Evolutionary conservation across 148 eudicot species (phyloP).

Genomic region (Vaccinium myrtillus): DNA sequence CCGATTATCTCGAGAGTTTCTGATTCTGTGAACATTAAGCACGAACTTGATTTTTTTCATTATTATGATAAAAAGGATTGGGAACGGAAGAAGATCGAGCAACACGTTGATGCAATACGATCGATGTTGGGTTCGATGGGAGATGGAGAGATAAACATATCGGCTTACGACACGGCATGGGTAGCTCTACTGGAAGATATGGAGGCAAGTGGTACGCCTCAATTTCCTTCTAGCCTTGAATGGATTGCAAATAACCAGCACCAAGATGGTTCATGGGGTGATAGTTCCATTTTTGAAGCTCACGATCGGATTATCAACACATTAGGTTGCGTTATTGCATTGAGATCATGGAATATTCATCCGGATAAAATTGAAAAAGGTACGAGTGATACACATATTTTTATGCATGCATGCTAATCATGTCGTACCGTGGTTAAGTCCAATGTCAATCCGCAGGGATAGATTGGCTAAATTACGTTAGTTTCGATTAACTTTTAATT

Average conservation of each 20-base stretch:
- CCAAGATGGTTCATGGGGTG: slow-evolving; percentile 86
- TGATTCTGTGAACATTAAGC: neutral
- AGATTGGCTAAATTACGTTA: no score
- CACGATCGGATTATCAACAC: slow-evolving; percentile 73
- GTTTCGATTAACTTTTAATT: no score
- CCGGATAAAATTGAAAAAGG: slow-evolving; percentile 45
- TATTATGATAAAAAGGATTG: slow-evolving; percentile 5
- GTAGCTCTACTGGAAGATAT: no score
- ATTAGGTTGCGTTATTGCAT: slow-evolving; percentile 72
- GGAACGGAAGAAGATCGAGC: slow-evolving; percentile 8
- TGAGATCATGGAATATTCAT: slow-evolving; percentile 62
- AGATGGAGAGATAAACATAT: slow-evolving; percentile 34
- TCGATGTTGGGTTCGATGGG: slow-evolving; percentile 38
- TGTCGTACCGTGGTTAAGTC: no score
- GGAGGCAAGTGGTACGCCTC: slow-evolving; percentile 42
- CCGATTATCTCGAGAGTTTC: no score
- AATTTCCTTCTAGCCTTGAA: slow-evolving; percentile 59
- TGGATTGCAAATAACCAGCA: slow-evolving; percentile 78
- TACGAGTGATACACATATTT: slow-evolving; percentile 2
- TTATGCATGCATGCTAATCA: neutral
- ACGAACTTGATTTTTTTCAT: neutral
- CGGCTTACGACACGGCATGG: no score
- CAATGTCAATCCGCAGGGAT: no score
- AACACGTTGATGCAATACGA: slow-evolving; percentile 18
- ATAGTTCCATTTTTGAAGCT: slow-evolving; percentile 37